Conservation (phyloP, 352 stramenopile species). For the Pythium vanterpoolii region DNA sequence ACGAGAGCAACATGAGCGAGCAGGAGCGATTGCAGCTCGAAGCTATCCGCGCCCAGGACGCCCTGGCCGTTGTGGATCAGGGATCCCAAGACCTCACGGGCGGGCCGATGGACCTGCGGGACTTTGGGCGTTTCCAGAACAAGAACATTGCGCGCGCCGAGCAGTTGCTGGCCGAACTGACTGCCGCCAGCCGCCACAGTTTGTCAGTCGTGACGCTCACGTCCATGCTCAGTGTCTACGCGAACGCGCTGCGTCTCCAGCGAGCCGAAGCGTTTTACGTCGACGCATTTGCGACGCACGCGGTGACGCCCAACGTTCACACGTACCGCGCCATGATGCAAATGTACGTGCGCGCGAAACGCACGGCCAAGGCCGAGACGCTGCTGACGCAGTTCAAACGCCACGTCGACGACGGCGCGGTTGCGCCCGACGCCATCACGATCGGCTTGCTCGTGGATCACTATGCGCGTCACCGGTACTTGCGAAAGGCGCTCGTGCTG, state of each 20-base stretch:
- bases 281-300: slow-evolving; percentile 46
- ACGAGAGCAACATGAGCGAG: slow-evolving; percentile 31
- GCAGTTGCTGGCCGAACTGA: slow-evolving; percentile 62
- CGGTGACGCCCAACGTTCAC: slow-evolving; percentile 43
- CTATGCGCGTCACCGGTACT: slow-evolving; percentile 57
- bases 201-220: slow-evolving; percentile 65
- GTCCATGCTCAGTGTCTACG: slow-evolving; percentile 72
- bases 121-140: slow-evolving; percentile 73
- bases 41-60: slow-evolving; percentile 35
- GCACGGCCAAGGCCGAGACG: slow-evolving; percentile 47
- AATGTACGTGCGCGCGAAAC: slow-evolving; percentile 73
- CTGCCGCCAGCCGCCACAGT: slow-evolving; percentile 31
- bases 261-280: slow-evolving; percentile 47
- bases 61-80: slow-evolving; percentile 19
- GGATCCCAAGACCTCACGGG: slow-evolving; percentile 46
- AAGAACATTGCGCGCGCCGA: slow-evolving; percentile 67
- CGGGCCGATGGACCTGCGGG: slow-evolving; percentile 48
- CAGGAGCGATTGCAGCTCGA: slow-evolving; percentile 34
- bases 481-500: slow-evolving; percentile 61
- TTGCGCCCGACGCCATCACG: slow-evolving; percentile 53
- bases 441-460: slow-evolving; percentile 74
- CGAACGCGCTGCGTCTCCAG: slow-evolving; percentile 66
- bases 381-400: slow-evolving; percentile 43
- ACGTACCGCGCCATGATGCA: slow-evolving; percentile 81
- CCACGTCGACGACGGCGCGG: slow-evolving; percentile 41